Percentiles rank a stretch among this genome's conserved stretches.
These are phyloP conservation scores for Tylopilus rubrobrunneus DNA, from an alignment of 768 basidiomycete genomes.

Conservation along the genomic window DNA sequence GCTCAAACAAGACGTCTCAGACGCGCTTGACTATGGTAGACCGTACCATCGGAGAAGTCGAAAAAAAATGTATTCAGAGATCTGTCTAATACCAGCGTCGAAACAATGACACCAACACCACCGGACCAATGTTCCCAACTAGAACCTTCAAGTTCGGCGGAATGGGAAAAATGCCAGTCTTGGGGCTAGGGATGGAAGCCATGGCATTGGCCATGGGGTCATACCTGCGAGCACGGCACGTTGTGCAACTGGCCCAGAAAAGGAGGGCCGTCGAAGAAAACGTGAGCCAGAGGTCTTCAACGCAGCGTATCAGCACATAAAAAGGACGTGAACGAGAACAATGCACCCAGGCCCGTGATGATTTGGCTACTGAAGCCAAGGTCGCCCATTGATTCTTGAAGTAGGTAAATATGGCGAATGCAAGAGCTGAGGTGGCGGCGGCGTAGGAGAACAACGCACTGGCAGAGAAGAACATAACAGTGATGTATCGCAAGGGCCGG, in stretches of 20 bases:
- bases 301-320: neutral
- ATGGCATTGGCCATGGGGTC: too few relatives aligned
- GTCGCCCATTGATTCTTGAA: constrained; percentile 54
- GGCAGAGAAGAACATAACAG: constrained; percentile 60
- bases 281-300: constrained; percentile 70
- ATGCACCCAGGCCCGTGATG: constrained; percentile 59
- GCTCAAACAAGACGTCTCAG: too few relatives aligned
- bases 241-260: constrained; percentile 60
- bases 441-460: constrained; percentile 66
- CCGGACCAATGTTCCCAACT: too few relatives aligned
- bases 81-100: too few relatives aligned
- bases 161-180: too few relatives aligned
- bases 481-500: constrained; percentile 60
- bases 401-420: constrained; percentile 63
- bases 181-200: too few relatives aligned
- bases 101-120: too few relatives aligned
- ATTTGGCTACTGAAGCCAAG: constrained; percentile 43
- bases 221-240: constrained; percentile 64
- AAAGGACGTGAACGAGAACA: neutral
- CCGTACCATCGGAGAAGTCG: too few relatives aligned
- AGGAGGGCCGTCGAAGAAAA: constrained; percentile 62
- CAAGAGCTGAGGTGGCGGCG: constrained; percentile 62
- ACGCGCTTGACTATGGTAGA: too few relatives aligned
- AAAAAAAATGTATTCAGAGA: too few relatives aligned
- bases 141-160: too few relatives aligned